Conservation (phyloP, 164 flowering plant species). For the Platanus orientalis region DNA sequence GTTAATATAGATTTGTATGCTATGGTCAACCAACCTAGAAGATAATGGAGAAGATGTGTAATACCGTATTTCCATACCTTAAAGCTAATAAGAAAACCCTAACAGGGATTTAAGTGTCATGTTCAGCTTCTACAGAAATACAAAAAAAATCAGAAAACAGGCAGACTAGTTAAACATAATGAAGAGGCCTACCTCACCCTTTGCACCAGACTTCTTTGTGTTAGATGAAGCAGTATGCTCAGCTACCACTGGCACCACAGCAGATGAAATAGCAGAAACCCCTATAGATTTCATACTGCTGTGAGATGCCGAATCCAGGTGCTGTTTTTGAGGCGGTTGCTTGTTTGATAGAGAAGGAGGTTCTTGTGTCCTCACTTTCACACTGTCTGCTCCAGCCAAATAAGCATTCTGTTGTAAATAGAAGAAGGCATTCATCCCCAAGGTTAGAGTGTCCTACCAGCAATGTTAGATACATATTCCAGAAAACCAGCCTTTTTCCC, state of each 20-base stretch:
- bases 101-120: neutral
- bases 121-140: neutral
- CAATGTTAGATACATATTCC: too few species aligned
- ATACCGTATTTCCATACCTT: too few species aligned
- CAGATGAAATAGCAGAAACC: constrained; percentile 8
- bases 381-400: constrained; percentile 19
- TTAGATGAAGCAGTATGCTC: neutral
- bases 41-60: neutral
- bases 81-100: neutral
- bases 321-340: constrained; percentile 25
- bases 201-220: constrained; percentile 14
- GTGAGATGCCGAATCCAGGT: constrained; percentile 16
- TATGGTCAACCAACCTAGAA: constrained; percentile 2
- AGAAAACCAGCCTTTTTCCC: too few species aligned
- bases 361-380: constrained; percentile 31
- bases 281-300: constrained; percentile 14
- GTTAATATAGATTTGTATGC: too few species aligned
- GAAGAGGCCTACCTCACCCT: constrained; percentile 41
- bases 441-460: too few species aligned
- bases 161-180: constrained; percentile 2
- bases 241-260: neutral
- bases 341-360: constrained; percentile 18
- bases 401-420: constrained; percentile 11
- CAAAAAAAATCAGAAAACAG: neutral
- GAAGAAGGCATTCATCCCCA: neutral